Evolutionary conservation across 2,329 filamentous ascomycete genomes (phyloP).

Genomic region (Thelonectria olida): DNA sequence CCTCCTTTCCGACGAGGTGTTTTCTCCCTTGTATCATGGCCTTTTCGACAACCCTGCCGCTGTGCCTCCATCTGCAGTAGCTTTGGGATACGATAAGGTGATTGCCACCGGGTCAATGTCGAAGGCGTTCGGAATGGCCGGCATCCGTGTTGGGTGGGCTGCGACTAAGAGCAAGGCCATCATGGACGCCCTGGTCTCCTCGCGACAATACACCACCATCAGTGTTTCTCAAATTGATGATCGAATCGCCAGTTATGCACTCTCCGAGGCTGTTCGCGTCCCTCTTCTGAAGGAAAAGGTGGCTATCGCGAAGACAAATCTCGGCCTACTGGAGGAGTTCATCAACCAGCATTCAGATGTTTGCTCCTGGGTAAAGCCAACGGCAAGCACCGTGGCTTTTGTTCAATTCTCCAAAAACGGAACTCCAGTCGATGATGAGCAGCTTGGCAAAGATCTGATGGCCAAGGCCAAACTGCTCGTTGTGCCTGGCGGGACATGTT

Average conservation of each 20-base stretch:
- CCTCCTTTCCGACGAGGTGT: constrained; percentile 17
- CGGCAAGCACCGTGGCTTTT: constrained; percentile 15
- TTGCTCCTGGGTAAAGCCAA: constrained; percentile 18
- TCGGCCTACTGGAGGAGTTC: neutral
- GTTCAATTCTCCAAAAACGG: constrained; percentile 1
- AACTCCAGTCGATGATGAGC: constrained; percentile 3
- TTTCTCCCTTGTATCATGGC: constrained; percentile 12
- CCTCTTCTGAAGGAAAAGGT: constrained; percentile 61
- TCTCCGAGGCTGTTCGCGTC: constrained; percentile 58
- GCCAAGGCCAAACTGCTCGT: constrained; percentile 11
- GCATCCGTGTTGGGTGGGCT: constrained; percentile 84
- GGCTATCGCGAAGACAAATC: constrained; percentile 5
- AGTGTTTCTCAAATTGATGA: constrained; percentile 84
- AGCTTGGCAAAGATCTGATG: constrained; percentile 6
- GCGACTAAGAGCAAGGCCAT: constrained; percentile 70
- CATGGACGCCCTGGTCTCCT: constrained; percentile 68
- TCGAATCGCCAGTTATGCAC: constrained; percentile 78
- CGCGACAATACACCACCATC: constrained; percentile 85
- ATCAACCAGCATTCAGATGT: constrained; percentile 5
- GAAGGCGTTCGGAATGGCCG: constrained; percentile 84
- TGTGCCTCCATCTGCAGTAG: constrained; percentile 72
- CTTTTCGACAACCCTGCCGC: constrained; percentile 43
- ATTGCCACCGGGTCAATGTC: constrained; percentile 85
- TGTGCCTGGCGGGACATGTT: constrained; percentile 11
- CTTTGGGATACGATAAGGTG: constrained; percentile 74